These are phyloP conservation scores for Schizosaccharomyces octosporus DNA, from an alignment of 805 yeast genomes.

Conservation along the genomic window DNA sequence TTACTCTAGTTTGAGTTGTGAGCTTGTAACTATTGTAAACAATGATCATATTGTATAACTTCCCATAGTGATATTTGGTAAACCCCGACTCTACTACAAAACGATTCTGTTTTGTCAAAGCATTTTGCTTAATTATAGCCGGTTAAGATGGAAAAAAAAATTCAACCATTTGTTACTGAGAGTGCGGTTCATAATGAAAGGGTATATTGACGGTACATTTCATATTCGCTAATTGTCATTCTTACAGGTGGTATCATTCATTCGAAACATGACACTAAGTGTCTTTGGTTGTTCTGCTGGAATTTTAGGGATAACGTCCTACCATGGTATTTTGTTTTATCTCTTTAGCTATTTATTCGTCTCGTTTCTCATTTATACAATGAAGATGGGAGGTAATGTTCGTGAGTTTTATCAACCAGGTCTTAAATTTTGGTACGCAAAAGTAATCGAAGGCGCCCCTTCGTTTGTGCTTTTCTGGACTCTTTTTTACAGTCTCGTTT, in stretches of 20 bases:
- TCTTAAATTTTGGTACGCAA: slow-evolving; percentile 19
- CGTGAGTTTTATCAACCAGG: slow-evolving; percentile 19
- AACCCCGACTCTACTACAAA: no score
- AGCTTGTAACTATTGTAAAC: no score
- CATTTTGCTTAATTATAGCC: no score
- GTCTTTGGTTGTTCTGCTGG: slow-evolving; percentile 9
- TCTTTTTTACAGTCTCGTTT: slow-evolving; percentile 14
- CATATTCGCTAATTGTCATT: neutral
- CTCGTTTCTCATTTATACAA: neutral
- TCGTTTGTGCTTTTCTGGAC: slow-evolving; percentile 38
- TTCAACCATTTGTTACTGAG: neutral
- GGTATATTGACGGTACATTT: neutral
- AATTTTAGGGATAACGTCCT: slow-evolving; percentile 8
- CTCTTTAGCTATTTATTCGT: slow-evolving; percentile 9
- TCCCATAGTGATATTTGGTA: no score
- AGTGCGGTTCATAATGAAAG: neutral
- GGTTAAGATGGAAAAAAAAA: neutral
- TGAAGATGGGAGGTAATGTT: slow-evolving; percentile 16
- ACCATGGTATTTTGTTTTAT: slow-evolving; percentile 8
- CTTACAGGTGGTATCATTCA: slow-evolving; percentile 5
- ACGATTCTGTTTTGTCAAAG: no score
- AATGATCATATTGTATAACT: no score
- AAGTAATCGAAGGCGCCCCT: slow-evolving; percentile 24
- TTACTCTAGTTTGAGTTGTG: no score
- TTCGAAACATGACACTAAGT: slow-evolving; percentile 7